Conservation (phyloP, 169 alveolate species). For the Eimeria zaria region DNA sequence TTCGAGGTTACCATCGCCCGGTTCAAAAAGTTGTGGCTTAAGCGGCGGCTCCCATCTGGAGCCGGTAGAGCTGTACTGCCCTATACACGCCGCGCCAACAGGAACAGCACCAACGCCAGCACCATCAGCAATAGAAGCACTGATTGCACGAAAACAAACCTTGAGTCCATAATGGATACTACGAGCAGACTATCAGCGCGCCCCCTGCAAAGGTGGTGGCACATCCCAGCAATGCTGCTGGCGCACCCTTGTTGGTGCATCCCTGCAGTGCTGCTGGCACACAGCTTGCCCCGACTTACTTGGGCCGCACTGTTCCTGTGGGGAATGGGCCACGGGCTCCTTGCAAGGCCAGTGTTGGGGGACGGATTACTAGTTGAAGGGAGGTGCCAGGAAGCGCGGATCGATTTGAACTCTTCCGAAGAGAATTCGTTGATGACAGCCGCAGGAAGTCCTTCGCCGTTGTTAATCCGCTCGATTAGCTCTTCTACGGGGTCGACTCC, state of each 20-base stretch:
- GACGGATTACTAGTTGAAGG: constrained; percentile 72
- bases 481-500: constrained; percentile 43
- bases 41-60: constrained; percentile 81
- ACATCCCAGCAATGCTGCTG: not conserved
- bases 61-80: constrained; percentile 80
- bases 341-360: constrained; percentile 74
- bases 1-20: constrained; percentile 75
- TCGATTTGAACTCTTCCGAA: constrained; percentile 7
- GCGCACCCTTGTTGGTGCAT: not conserved
- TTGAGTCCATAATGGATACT: not conserved
- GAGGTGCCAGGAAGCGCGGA: constrained; percentile 67
- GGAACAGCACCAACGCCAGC: not conserved
- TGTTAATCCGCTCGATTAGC: constrained; percentile 44
- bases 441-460: constrained; percentile 64
- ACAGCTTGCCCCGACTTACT: constrained; percentile 43
- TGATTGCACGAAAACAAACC: not conserved
- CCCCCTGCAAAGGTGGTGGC: not conserved
- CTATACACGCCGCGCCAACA: not conserved
- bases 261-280: not conserved
- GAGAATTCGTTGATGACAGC: constrained; percentile 55
- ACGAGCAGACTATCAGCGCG: not conserved
- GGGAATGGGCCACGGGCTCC: constrained; percentile 86
- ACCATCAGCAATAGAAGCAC: not conserved
- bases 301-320: constrained; percentile 85
- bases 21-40: constrained; percentile 82